phyloP scores from a whole-genome alignment of 2,329 filamentous ascomycete genomes.

The Pseudogymnoascus sp. region DNA sequence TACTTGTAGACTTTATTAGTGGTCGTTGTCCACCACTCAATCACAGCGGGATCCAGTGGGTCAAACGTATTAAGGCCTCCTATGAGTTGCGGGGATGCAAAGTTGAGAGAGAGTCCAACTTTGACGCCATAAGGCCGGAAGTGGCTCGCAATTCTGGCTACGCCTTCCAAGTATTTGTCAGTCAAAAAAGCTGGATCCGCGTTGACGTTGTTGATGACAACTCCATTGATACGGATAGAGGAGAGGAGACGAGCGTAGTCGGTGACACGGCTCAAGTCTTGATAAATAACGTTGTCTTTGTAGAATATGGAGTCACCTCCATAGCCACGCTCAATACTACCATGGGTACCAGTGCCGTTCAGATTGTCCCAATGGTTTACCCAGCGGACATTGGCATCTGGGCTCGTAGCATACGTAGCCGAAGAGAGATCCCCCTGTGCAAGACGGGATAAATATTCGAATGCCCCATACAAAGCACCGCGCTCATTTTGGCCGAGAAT shows the following conservation, averaged over 20 bases:
- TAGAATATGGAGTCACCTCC: conserved; percentile 64
- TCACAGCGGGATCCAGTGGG: conserved; percentile 51
- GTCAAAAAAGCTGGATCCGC: conserved; percentile 52
- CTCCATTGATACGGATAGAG: conserved; percentile 57
- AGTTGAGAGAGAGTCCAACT: conserved; percentile 59
- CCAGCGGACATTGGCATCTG: conserved; percentile 55
- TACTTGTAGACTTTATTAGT: conserved; percentile 50
- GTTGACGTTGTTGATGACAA: conserved; percentile 66
- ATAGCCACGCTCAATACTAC: conserved; percentile 61
- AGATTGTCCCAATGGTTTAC: conserved; percentile 69
- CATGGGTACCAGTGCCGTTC: conserved; percentile 31
- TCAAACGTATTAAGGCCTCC: conserved; percentile 55
- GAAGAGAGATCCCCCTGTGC: conserved; percentile 48
- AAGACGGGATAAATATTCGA: conserved; percentile 59
- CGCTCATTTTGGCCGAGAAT: conserved; percentile 60
- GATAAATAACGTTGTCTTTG: conserved; percentile 43
- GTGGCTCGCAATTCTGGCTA: conserved; percentile 53
- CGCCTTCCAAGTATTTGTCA: conserved; percentile 49
- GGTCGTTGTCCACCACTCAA: conserved; percentile 54
- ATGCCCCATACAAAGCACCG: conserved; percentile 60
- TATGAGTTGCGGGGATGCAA: conserved; percentile 52
- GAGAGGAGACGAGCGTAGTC: conserved; percentile 59
- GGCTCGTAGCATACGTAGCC: conserved; percentile 43
- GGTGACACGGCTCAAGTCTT: conserved; percentile 50
- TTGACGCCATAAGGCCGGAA: conserved; percentile 61